A percentile compares a stretch with the other conserved stretches of the same genome.
Conservation (phyloP, 345 rosid genomes). For the Eutrema japonicum region DNA sequence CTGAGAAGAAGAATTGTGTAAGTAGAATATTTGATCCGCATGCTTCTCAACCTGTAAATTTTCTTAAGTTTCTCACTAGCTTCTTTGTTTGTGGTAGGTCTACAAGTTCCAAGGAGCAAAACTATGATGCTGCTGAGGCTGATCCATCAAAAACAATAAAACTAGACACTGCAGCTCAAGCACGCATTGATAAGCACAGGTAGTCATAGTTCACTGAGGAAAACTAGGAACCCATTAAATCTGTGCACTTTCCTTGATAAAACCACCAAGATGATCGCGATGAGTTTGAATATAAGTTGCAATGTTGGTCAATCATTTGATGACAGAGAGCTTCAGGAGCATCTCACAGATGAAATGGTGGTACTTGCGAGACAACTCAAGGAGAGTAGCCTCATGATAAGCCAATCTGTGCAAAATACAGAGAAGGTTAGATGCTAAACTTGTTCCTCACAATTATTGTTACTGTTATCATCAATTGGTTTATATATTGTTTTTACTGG, state of each 20-base stretch:
- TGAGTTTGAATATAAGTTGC: not conserved
- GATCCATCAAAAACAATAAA: constrained; percentile 60
- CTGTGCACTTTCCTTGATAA: not conserved
- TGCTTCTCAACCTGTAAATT: constrained; percentile 1
- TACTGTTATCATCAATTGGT: not conserved
- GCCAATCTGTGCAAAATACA: constrained; percentile 75
- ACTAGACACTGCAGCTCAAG: constrained; percentile 71
- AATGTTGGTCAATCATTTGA: not conserved
- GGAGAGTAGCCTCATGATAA: constrained; percentile 84
- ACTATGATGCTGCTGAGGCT: constrained; percentile 43
- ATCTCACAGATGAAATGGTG: constrained; percentile 93
- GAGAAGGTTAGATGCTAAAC: constrained; percentile 58
- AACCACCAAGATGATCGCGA: not conserved
- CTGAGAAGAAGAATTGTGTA: constrained; percentile 84
- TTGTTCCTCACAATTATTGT: not conserved
- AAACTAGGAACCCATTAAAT: constrained; percentile 13
- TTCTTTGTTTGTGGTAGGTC: constrained; percentile 49
- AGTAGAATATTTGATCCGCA: constrained; percentile 31
- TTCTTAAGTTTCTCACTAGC: constrained; percentile 10
- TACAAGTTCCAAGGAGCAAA: constrained; percentile 53
- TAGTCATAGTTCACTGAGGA: constrained; percentile 27
- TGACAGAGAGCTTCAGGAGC: constrained; percentile 80
- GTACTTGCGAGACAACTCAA: constrained; percentile 84
- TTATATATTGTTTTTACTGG: too few relatives aligned
- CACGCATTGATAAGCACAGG: constrained; percentile 84